Base-by-base conservation (phyloP, 495 filamentous ascomycete genomes). In the Rostrohypoxylon terebratum region DNA sequence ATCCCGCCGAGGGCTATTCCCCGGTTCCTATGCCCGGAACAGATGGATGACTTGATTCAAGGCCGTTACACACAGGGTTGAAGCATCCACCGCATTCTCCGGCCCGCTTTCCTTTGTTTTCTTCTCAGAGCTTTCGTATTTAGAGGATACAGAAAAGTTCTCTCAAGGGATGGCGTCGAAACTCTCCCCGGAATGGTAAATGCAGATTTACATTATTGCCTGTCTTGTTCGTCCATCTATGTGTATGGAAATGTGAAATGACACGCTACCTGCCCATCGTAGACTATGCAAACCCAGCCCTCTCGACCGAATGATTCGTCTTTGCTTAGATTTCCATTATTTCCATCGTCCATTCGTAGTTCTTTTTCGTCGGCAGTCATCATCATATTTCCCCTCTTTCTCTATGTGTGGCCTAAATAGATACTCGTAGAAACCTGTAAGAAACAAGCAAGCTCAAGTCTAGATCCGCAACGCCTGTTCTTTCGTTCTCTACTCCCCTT, bases 111-210 rank as follows among this genome's bases (percentile, higher is more conserved):
- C 31, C 31, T 31, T 42, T 59, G 53, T 18, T 28, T 38, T 18
- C 10, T 1, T 2, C 25, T 58, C 25, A 21, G 28, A 18, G 21
- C 51, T 61, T 68, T 59, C 59, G 63, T 72, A 58, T 68, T 67
- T 72, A 72, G 63, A 72, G 69, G 69, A 72, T 72, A 72, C 69
- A 63, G 44, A 72, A 72, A 72, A 72, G 70, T 72, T 60, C 28
- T 23, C 44, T 31, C 28, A 18, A 36, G 51, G 51, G 31, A 31
- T 38, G 33, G 11, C 54, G 18, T 7, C n/a, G 28, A 4, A n/a
- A 54, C 13, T 54, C 10, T 31, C 25, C 50, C 14, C 25, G 20
- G 23, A 31, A 31, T 7, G 33, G 28, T 31, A 9, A 55, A 55
- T 55, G 51, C 51, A 20, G 23, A 55, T n/a, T 53, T 25, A 25